phyloP scores from a whole-genome alignment of 768 basidiomycete genomes.

The Ramaria rubella region DNA sequence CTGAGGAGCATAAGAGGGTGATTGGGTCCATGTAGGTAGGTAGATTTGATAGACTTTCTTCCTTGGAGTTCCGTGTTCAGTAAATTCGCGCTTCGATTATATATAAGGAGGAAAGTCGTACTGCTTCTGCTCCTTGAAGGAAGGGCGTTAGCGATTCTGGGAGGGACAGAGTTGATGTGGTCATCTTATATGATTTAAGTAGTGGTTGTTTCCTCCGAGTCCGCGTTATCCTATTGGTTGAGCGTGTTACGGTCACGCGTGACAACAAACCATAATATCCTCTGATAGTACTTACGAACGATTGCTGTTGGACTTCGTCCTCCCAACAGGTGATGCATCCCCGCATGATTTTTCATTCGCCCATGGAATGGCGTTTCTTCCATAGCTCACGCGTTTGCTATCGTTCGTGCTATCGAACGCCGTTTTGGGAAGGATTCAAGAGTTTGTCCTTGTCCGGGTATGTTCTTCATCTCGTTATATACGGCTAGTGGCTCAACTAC shows the following conservation, averaged over 20 bases:
- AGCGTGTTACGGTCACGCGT: too few species aligned
- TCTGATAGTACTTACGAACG: too few species aligned
- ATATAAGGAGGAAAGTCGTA: slow-evolving; percentile 37
- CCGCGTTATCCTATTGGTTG: too few species aligned
- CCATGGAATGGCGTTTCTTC: slow-evolving; percentile 36
- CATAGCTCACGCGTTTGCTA: slow-evolving; percentile 44
- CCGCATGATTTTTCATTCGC: slow-evolving; percentile 34
- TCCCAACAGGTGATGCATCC: slow-evolving; percentile 9
- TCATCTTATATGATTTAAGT: too few species aligned
- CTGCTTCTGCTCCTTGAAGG: slow-evolving; percentile 81
- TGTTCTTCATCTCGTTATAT: neutral
- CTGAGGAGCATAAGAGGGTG: slow-evolving; percentile 57
- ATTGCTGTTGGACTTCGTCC: too few species aligned
- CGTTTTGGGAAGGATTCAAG: slow-evolving; percentile 13
- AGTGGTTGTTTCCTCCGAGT: too few species aligned
- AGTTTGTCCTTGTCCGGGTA: slow-evolving; percentile 5
- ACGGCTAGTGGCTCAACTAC: neutral
- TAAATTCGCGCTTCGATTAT: neutral
- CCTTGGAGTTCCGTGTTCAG: slow-evolving; percentile 5
- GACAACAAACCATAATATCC: too few species aligned
- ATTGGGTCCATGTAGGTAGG: slow-evolving; percentile 28
- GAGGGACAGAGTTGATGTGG: neutral
- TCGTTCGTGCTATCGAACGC: slow-evolving; percentile 49
- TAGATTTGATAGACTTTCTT: slow-evolving; percentile 68
- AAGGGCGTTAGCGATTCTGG: slow-evolving; percentile 33